Percentiles rank a stretch among this genome's conserved stretches.
phyloP scores from a whole-genome alignment of 768 basidiomycete genomes.

The Strobilomyces dryophilus region DNA sequence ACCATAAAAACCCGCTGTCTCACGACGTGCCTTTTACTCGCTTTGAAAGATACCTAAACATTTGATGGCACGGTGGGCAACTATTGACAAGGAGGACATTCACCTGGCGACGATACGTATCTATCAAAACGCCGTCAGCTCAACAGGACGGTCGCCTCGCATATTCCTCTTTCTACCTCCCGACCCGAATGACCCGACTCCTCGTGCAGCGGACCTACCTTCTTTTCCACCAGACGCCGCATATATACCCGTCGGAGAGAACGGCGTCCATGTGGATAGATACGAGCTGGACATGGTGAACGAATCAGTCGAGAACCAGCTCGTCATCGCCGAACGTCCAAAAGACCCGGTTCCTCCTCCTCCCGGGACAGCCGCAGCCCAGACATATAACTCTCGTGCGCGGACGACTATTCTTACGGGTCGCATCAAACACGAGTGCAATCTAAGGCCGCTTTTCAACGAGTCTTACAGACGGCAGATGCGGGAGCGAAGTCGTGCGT shows the following conservation, averaged over 20 bases:
- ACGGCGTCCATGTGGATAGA: constrained; percentile 45
- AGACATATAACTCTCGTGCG: constrained; percentile 52
- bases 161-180: constrained; percentile 68
- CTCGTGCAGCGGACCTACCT: constrained; percentile 21
- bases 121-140: constrained; percentile 48
- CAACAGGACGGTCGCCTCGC: constrained; percentile 47
- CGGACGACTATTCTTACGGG: constrained; percentile 78
- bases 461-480: constrained; percentile 69
- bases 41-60: constrained; percentile 72
- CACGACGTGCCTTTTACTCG: constrained; percentile 3
- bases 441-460: constrained; percentile 63
- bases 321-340: constrained; percentile 79
- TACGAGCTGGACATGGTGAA: constrained; percentile 91
- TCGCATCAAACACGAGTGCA: constrained; percentile 78
- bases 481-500: constrained; percentile 58
- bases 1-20: neutral
- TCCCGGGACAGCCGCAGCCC: constrained; percentile 34
- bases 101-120: constrained; percentile 85
- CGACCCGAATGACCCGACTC: constrained; percentile 42
- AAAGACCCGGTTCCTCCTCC: constrained; percentile 51
- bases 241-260: constrained; percentile 27
- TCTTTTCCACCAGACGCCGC: constrained; percentile 29
- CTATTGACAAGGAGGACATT: constrained; percentile 66
- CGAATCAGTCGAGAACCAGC: constrained; percentile 78
- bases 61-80: constrained; percentile 82